Percentiles rank a stretch among this genome's conserved stretches.
These are phyloP conservation scores for Citrus reticulata DNA, from an alignment of 345 rosid species.

Conservation along the genomic window DNA sequence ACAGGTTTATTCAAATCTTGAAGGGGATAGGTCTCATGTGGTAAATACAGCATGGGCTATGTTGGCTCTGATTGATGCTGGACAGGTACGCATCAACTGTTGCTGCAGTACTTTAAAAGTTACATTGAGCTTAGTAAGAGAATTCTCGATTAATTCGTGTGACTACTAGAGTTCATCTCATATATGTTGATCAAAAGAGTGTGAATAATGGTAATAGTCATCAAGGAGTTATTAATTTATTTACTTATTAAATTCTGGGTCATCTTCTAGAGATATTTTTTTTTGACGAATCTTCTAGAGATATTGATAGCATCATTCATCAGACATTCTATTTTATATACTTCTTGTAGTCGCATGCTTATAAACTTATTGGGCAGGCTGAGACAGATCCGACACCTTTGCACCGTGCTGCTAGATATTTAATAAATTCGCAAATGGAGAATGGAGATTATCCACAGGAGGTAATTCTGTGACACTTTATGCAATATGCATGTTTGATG, in stretches of 20 bases:
- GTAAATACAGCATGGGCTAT: slow-evolving; percentile 71
- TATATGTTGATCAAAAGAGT: background rate
- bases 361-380: slow-evolving; percentile 34
- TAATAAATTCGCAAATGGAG: slow-evolving; percentile 65
- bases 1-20: slow-evolving; percentile 54
- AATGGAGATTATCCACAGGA: slow-evolving; percentile 70
- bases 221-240: background rate
- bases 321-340: background rate
- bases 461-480: slow-evolving; percentile 29
- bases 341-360: background rate
- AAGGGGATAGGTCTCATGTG: slow-evolving; percentile 51
- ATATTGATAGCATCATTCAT: background rate
- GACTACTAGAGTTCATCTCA: background rate
- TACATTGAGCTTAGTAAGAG: background rate
- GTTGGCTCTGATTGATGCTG: slow-evolving; percentile 57
- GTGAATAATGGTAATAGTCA: background rate
- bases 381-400: slow-evolving; percentile 56
- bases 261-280: background rate
- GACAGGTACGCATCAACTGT: slow-evolving; percentile 40
- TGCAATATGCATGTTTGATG: background rate
- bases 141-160: background rate
- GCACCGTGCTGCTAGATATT: slow-evolving; percentile 53
- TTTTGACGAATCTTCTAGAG: background rate
- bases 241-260: background rate
- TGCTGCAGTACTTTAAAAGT: slow-evolving; percentile 3